Percentiles rank a stretch among this genome's conserved stretches.
Evolutionary conservation across 352 stramenopile species (phyloP).

Genomic region (Phytophthora citrophthora): DNA sequence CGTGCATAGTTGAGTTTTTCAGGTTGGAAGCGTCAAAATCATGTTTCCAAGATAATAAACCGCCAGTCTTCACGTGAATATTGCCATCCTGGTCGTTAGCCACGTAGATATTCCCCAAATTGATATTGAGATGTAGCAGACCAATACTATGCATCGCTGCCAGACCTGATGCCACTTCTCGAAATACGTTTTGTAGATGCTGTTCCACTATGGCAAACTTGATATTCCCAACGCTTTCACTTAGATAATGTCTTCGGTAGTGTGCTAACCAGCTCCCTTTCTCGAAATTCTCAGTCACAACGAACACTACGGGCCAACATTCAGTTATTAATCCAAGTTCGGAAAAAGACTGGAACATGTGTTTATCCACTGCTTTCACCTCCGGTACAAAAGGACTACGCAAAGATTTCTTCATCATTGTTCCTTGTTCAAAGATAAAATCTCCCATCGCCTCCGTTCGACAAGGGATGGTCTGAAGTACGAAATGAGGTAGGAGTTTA

Average conservation of each 20-base stretch:
- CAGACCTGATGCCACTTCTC: slow-evolving; percentile 55
- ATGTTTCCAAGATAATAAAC: slow-evolving; percentile 51
- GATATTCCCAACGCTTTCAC: background rate
- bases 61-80: slow-evolving; percentile 43
- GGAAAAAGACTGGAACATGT: slow-evolving; percentile 71
- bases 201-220: slow-evolving; percentile 38
- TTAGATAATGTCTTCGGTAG: slow-evolving; percentile 29
- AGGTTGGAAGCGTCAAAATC: slow-evolving; percentile 44
- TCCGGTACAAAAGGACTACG: slow-evolving; percentile 46
- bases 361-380: slow-evolving; percentile 41
- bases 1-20: slow-evolving; percentile 34
- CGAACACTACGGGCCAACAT: slow-evolving; percentile 65
- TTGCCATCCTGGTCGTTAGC: background rate
- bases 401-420: slow-evolving; percentile 42
- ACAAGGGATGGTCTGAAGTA: slow-evolving; percentile 67
- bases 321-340: slow-evolving; percentile 66
- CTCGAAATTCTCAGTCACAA: slow-evolving; percentile 51
- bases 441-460: slow-evolving; percentile 46
- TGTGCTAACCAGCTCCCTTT: slow-evolving; percentile 43
- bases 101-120: slow-evolving; percentile 57
- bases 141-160: slow-evolving; percentile 62
- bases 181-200: slow-evolving; percentile 44
- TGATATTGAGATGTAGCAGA: slow-evolving; percentile 64
- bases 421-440: slow-evolving; percentile 43
- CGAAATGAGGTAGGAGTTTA: slow-evolving; percentile 20